These are phyloP conservation scores for Sporisorium sorghi DNA, from an alignment of 1,284 basidiomycete species.

Conservation along the genomic window DNA sequence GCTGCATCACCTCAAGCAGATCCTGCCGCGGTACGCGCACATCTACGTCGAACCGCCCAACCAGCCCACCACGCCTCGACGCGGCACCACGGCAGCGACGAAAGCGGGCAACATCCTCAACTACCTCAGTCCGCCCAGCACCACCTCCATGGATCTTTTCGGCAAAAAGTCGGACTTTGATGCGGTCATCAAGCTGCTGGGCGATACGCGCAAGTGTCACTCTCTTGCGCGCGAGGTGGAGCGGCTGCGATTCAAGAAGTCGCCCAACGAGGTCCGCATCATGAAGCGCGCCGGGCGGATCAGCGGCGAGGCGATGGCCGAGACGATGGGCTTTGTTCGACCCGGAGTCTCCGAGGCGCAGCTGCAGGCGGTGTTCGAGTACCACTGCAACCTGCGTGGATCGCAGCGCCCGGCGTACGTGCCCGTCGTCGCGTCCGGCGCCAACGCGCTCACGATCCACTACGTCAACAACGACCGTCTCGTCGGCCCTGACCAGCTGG, in stretches of 20 bases:
- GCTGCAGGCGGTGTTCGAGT: constrained; percentile 65
- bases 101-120: constrained; percentile 57
- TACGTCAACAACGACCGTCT: constrained; percentile 64
- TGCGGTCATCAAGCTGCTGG: constrained; percentile 58
- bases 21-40: constrained; percentile 54
- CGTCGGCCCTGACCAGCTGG: constrained; percentile 48
- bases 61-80: constrained; percentile 56
- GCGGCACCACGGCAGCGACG: constrained; percentile 15
- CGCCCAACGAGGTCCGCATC: constrained; percentile 60
- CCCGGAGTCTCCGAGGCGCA: constrained; percentile 57
- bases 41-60: constrained; percentile 64
- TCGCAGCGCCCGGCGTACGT: constrained; percentile 66
- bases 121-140: constrained; percentile 62
- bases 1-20: constrained; percentile 53
- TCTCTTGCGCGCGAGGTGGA: constrained; percentile 61
- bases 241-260: constrained; percentile 58
- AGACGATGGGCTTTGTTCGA: constrained; percentile 59
- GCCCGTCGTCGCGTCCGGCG: constrained; percentile 64
- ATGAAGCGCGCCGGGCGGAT: constrained; percentile 64
- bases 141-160: constrained; percentile 61
- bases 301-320: constrained; percentile 62
- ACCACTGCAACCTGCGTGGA: constrained; percentile 56
- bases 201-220: constrained; percentile 60
- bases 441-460: constrained; percentile 63
- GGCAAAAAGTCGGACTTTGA: constrained; percentile 66